Evolutionary conservation across 306 rosid species (phyloP).

Genomic region (Pueraria montana): DNA sequence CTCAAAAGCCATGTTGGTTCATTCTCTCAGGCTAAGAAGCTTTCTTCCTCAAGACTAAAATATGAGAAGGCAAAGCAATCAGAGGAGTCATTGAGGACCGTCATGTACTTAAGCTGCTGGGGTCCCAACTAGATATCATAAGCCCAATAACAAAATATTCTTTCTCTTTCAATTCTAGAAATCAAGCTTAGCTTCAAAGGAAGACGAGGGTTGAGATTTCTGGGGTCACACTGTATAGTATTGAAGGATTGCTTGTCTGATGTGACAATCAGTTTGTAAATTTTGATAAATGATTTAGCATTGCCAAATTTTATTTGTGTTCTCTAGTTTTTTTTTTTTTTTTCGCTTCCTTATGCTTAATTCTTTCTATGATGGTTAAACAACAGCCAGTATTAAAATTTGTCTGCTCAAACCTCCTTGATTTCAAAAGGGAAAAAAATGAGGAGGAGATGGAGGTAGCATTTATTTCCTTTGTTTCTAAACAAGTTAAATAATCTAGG

Average conservation of each 20-base stretch:
- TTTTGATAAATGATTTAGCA: constrained; percentile 15
- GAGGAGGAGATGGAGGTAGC: not conserved
- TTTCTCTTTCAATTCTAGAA: not conserved
- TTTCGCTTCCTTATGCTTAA: too few species aligned
- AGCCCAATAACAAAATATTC: not conserved
- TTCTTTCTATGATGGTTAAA: not conserved
- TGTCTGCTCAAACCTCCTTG: not conserved
- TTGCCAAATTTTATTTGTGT: not conserved
- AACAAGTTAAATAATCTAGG: not conserved
- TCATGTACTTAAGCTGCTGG: constrained; percentile 81
- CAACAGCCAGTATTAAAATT: too few species aligned
- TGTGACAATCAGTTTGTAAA: constrained; percentile 37
- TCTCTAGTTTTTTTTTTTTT: too few species aligned
- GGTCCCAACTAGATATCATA: too few species aligned
- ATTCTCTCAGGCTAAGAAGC: constrained; percentile 52
- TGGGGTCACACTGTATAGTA: not conserved
- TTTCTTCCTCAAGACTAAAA: constrained; percentile 53
- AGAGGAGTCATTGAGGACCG: constrained; percentile 70
- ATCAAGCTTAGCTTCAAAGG: not conserved
- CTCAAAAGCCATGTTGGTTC: constrained; percentile 51
- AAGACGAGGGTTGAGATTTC: constrained; percentile 15
- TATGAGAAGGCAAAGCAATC: constrained; percentile 58
- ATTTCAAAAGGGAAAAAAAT: not conserved
- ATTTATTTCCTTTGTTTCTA: not conserved
- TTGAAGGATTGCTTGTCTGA: too few species aligned